Evolutionary conservation across 345 rosid genomes (phyloP).

Genomic region (Aquilaria yunnanensis): DNA sequence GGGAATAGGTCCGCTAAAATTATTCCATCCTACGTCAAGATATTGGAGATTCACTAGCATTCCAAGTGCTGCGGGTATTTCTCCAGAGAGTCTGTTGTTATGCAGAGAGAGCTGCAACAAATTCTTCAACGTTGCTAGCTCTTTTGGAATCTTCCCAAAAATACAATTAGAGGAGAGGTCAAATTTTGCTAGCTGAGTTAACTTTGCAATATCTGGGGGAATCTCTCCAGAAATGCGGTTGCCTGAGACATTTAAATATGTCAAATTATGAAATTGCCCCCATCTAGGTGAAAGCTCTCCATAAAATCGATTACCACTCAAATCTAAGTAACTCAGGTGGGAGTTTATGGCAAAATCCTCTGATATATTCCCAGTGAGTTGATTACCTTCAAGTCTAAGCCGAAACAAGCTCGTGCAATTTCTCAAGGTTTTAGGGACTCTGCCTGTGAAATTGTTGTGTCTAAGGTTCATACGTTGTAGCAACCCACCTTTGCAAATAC

Average conservation of each 20-base stretch:
- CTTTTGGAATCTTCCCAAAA: no score
- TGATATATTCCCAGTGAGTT: constrained; percentile 20
- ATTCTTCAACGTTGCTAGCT: no score
- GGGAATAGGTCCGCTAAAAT: no score
- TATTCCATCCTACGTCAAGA: no score
- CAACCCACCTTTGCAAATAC: constrained; percentile 14
- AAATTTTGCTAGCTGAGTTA: no score
- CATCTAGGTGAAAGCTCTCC: constrained; percentile 28
- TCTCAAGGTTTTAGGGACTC: constrained; percentile 19
- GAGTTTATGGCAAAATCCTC: constrained; percentile 22
- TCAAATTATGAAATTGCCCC: constrained; percentile 17
- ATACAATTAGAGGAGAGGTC: no score
- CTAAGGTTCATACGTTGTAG: constrained; percentile 8
- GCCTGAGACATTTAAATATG: neutral
- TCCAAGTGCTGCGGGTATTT: no score
- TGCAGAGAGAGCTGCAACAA: no score
- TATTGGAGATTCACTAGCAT: neutral
- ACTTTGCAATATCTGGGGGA: no score
- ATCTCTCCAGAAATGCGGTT: no score
- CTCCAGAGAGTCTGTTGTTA: no score
- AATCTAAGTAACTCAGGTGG: constrained; percentile 16
- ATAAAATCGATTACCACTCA: constrained; percentile 25
- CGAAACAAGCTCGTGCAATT: constrained; percentile 31
- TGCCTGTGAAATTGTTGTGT: constrained; percentile 24
- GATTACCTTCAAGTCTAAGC: constrained; percentile 18